Evolutionary conservation across 148 eudicot species (phyloP), one percentile per base, ranked within the genome.

Genomic region (Dianthus caryophyllus): DNA sequence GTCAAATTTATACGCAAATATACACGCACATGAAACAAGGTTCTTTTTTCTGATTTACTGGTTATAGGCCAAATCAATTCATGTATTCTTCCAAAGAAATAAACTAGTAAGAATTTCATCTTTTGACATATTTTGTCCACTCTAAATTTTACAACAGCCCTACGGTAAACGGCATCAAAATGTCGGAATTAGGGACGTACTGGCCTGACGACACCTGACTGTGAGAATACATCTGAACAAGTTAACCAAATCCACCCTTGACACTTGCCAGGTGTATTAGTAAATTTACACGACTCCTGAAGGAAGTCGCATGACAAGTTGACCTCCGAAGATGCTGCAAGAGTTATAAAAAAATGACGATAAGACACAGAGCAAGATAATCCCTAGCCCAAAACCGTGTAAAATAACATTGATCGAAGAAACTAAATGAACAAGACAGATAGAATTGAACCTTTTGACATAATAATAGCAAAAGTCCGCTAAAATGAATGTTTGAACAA

Each of bases 221-320:
- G 48, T 33, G 64, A 56, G 61, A 27, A 13, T 29, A 29, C 61
- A 57, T 27, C 61, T 15, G 61, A 57, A 57, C 11, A 29, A 2
- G 56, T 70, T 43, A 25, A 68, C 47, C 16, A 52, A 68, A 61
- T 62, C 72, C 48, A 68, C 62, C 68, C 26, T 61, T 31, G 25
- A 30, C 60, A 53, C 73, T 29, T 69, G 60, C 64, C 31, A 53
- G 6, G 9, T 17, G 48, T 16, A 21, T 22, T 63, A 47, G 48
- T 38, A 36, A 20, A 36, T 21, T 77, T 80, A 92, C 46, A 92
- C 98, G 25, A 92, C 98, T 67, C 98, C 98, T 16, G 96, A 82
- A 49, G 97, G 97, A 69, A 92, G 95, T 43, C 95, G 95, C 48
- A 91, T 73, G 53, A 88, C 91, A 66, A 91, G 91, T 80, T 91